phyloP scores from a whole-genome alignment of 768 basidiomycete genomes.

The Steccherinum ochraceum region DNA sequence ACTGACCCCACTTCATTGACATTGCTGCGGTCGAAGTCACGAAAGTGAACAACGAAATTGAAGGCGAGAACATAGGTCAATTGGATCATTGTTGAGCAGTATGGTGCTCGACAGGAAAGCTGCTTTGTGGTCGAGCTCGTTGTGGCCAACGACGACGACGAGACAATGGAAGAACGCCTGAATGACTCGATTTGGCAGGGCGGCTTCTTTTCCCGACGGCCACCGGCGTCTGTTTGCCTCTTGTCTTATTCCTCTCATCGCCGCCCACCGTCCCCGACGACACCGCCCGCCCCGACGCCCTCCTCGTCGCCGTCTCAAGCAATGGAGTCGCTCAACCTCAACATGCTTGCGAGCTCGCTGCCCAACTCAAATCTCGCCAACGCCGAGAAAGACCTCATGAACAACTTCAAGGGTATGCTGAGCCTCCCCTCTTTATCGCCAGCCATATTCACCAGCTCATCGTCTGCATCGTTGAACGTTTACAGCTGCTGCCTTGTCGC shows the following conservation, averaged over 20 bases:
- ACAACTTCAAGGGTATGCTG: constrained; percentile 70
- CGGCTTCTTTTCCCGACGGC: no score
- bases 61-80: no score
- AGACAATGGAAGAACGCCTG: neutral
- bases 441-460: neutral
- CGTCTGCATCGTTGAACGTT: constrained; percentile 2
- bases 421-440: neutral
- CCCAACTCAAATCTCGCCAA: constrained; percentile 64
- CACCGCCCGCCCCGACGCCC: neutral
- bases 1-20: no score
- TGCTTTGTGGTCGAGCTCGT: no score
- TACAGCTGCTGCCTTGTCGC: constrained; percentile 74
- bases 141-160: no score
- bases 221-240: neutral
- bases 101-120: no score
- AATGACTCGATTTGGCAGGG: neutral
- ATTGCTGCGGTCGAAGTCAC: no score
- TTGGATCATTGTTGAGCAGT: no score
- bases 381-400: constrained; percentile 73
- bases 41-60: no score
- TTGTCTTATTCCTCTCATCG: neutral
- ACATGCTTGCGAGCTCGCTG: constrained; percentile 71
- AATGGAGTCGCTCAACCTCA: constrained; percentile 53
- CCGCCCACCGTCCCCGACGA: neutral
- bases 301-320: constrained; percentile 4